Evolutionary conservation across 345 rosid species (phyloP).

Genomic region (Cochlearia excelsa): DNA sequence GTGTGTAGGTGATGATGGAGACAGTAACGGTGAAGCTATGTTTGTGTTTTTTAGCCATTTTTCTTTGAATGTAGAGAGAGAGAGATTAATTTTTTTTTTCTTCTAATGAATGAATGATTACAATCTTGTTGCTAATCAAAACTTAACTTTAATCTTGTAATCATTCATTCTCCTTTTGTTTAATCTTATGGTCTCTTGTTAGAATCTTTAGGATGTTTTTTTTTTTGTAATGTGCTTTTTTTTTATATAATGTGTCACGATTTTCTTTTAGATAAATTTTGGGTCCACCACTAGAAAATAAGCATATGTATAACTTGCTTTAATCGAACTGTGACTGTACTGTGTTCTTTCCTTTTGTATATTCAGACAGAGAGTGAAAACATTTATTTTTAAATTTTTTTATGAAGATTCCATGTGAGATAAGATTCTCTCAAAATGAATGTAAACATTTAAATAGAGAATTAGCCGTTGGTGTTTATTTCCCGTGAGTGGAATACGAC

Average conservation of each 20-base stretch:
- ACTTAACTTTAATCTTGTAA: conserved; percentile 29
- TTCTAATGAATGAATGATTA: neutral
- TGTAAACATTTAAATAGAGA: too few relatives aligned
- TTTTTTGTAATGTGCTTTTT: conserved; percentile 17
- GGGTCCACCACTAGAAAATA: conserved; percentile 16
- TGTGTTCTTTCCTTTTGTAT: conserved; percentile 11
- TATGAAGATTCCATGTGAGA: too few relatives aligned
- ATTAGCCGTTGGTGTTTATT: too few relatives aligned
- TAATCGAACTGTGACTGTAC: conserved; percentile 26
- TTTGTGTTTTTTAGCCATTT: conserved; percentile 28
- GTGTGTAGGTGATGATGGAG: conserved; percentile 32
- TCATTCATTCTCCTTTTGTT: conserved; percentile 20
- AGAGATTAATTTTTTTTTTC: neutral
- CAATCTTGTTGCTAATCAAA: conserved; percentile 20
- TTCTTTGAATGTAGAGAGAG: conserved; percentile 16
- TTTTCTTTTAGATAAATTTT: conserved; percentile 20
- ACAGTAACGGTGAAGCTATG: conserved; percentile 29
- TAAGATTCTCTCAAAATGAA: too few relatives aligned
- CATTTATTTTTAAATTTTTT: too few relatives aligned
- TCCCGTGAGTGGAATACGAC: too few relatives aligned
- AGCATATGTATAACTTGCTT: conserved; percentile 10
- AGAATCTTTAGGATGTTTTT: conserved; percentile 27
- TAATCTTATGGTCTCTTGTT: conserved; percentile 26
- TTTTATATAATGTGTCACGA: conserved; percentile 17
- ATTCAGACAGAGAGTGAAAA: too few relatives aligned